Evolutionary conservation across 805 yeast genomes (phyloP).

Genomic region (Scheffersomyces amazonensis): DNA sequence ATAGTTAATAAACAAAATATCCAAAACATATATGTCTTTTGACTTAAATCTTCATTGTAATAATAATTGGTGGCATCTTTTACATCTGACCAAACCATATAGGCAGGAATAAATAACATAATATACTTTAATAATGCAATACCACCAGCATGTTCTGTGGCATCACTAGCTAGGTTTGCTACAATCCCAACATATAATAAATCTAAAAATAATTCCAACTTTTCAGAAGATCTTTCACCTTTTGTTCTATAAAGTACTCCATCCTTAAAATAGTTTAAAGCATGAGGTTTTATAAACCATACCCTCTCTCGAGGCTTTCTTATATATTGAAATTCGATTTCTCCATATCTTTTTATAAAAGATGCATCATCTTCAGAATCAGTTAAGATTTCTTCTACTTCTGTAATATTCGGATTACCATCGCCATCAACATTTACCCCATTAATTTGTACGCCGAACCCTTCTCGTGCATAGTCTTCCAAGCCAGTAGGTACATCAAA

Average conservation of each 20-base stretch:
- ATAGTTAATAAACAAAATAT: slow-evolving; percentile 46
- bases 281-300: slow-evolving; percentile 52
- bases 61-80: slow-evolving; percentile 64
- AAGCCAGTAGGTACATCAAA: too few species aligned
- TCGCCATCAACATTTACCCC: too few species aligned
- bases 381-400: slow-evolving; percentile 11
- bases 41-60: slow-evolving; percentile 58
- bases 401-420: too few species aligned
- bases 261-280: slow-evolving; percentile 58
- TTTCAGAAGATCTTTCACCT: slow-evolving; percentile 50
- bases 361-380: slow-evolving; percentile 37
- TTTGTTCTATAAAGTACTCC: slow-evolving; percentile 55
- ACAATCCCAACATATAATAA: slow-evolving; percentile 63
- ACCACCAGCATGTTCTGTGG: slow-evolving; percentile 50
- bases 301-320: slow-evolving; percentile 35
- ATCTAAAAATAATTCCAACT: slow-evolving; percentile 59
- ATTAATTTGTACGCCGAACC: too few species aligned
- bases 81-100: slow-evolving; percentile 64
- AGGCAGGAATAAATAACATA: slow-evolving; percentile 54
- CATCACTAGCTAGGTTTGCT: slow-evolving; percentile 54
- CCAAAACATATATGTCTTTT: slow-evolving; percentile 52
- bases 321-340: slow-evolving; percentile 45
- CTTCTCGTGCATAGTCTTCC: too few species aligned
- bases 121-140: slow-evolving; percentile 45
- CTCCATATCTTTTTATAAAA: slow-evolving; percentile 49